phyloP scores from a whole-genome alignment of 2,329 filamentous ascomycete genomes.

The Cladophialophora yegresii region DNA sequence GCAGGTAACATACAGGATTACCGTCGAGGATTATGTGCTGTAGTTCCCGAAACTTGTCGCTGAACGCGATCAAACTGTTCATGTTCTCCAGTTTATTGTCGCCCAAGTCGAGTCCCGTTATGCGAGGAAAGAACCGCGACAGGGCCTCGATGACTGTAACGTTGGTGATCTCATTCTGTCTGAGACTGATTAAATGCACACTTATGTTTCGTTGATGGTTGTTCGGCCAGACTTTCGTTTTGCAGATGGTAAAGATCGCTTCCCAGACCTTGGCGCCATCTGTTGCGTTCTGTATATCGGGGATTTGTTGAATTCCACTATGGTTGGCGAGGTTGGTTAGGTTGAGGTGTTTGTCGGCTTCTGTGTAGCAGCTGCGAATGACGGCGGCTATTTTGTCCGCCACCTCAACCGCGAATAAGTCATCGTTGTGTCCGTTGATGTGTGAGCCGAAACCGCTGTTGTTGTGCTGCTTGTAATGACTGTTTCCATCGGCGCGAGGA shows the following conservation, averaged over 20 bases:
- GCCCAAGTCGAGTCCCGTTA: conserved; percentile 86
- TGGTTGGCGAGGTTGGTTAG: conserved; percentile 78
- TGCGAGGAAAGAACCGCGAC: conserved; percentile 75
- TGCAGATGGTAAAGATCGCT: conserved; percentile 83
- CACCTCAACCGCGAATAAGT: conserved; percentile 41
- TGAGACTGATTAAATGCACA: conserved; percentile 78
- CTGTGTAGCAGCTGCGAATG: conserved; percentile 72
- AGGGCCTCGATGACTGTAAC: conserved; percentile 72
- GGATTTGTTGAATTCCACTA: conserved; percentile 45
- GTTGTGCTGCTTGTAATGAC: conserved; percentile 15
- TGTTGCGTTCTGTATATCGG: conserved; percentile 1
- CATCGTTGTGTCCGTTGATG: conserved; percentile 3
- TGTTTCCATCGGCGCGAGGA: conserved; percentile 16
- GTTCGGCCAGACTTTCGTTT: conserved; percentile 69
- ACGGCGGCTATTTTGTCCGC: conserved; percentile 48
- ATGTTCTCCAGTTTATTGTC: conserved; percentile 74
- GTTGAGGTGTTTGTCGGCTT: conserved; percentile 72
- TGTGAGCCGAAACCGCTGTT: conserved; percentile 3
- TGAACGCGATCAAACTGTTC: conserved; percentile 72
- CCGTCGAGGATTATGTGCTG: conserved; percentile 77
- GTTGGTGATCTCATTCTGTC: conserved; percentile 74
- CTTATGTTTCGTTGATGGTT: conserved; percentile 71
- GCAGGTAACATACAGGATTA: conserved; percentile 69
- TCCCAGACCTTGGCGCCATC: conserved; percentile 84
- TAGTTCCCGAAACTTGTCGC: conserved; percentile 73